These are phyloP conservation scores for Rhodamnia argentea DNA, from an alignment of 345 rosid genomes.

Conservation along the genomic window DNA sequence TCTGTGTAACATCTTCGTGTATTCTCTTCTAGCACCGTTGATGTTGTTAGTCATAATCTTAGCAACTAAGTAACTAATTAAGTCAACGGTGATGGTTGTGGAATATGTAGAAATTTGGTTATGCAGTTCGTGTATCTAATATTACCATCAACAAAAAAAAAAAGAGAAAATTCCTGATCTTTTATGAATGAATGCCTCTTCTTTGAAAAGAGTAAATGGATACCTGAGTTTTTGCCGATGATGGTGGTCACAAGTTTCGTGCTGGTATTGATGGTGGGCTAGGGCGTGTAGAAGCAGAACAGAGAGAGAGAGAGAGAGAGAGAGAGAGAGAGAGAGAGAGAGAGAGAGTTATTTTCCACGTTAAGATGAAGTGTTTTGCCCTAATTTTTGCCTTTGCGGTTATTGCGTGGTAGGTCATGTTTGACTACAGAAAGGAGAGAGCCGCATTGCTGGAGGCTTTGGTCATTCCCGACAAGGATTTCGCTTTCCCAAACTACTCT, in stretches of 20 bases:
- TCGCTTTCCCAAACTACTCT: background rate
- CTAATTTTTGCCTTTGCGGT: background rate
- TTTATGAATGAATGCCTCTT: background rate
- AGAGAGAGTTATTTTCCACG: background rate
- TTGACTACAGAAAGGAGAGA: conserved; percentile 17
- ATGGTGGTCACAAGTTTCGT: background rate
- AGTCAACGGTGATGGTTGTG: background rate
- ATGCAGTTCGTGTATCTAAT: background rate
- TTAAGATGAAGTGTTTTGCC: background rate
- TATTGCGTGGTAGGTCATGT: conserved; percentile 2
- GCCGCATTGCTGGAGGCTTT: conserved; percentile 23
- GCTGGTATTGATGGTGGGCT: background rate
- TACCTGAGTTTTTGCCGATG: background rate
- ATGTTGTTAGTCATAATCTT: background rate
- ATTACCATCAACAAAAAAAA: background rate
- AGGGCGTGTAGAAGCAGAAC: background rate
- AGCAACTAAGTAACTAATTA: background rate
- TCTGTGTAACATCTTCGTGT: background rate
- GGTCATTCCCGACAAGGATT: conserved; percentile 10
- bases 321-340: background rate
- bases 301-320: too few relatives aligned
- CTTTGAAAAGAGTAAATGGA: background rate
- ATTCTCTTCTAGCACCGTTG: background rate
- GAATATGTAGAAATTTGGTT: background rate
- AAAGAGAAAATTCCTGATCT: background rate